Conservation (phyloP, 129 eudicot genomes). For the Cynara cardunculus region DNA sequence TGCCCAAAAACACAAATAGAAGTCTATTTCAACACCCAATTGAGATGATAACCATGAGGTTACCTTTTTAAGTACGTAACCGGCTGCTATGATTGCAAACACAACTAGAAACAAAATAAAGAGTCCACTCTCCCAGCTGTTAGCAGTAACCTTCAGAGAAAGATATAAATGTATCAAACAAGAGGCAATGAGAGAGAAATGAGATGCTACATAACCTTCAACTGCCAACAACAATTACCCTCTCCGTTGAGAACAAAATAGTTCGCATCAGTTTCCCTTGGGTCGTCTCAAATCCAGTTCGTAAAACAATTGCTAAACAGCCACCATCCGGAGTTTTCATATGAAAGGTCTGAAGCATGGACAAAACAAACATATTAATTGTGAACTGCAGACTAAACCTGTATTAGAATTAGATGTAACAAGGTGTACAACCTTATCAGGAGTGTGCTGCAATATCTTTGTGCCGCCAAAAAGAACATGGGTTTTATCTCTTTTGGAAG, state of each 20-base stretch:
- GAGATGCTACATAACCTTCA: neutral
- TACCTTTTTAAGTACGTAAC: slow-evolving; percentile 93
- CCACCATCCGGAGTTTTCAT: slow-evolving; percentile 97
- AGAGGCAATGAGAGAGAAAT: neutral
- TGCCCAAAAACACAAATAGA: neutral
- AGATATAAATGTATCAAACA: slow-evolving; percentile 2
- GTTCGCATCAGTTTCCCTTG: slow-evolving; percentile 98
- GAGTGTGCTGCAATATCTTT: slow-evolving; percentile 94
- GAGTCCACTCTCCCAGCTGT: slow-evolving; percentile 97
- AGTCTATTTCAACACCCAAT: neutral
- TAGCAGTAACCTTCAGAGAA: slow-evolving; percentile 80
- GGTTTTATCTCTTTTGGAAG: slow-evolving; percentile 72
- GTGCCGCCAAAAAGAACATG: slow-evolving; percentile 98
- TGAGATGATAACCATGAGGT: slow-evolving; percentile 5
- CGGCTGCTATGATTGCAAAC: slow-evolving; percentile 92
- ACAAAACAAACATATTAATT: slow-evolving; percentile 8
- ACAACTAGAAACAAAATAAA: slow-evolving; percentile 83
- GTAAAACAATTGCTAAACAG: slow-evolving; percentile 86
- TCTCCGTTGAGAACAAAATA: slow-evolving; percentile 91
- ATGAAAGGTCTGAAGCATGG: slow-evolving; percentile 46
- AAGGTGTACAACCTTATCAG: slow-evolving; percentile 61
- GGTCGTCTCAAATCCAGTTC: slow-evolving; percentile 97
- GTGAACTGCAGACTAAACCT: neutral
- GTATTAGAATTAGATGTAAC: neutral
- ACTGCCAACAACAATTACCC: slow-evolving; percentile 46